These are phyloP conservation scores for Neurospora pannonica DNA, from an alignment of 495 filamentous ascomycete genomes.

Conservation along the genomic window DNA sequence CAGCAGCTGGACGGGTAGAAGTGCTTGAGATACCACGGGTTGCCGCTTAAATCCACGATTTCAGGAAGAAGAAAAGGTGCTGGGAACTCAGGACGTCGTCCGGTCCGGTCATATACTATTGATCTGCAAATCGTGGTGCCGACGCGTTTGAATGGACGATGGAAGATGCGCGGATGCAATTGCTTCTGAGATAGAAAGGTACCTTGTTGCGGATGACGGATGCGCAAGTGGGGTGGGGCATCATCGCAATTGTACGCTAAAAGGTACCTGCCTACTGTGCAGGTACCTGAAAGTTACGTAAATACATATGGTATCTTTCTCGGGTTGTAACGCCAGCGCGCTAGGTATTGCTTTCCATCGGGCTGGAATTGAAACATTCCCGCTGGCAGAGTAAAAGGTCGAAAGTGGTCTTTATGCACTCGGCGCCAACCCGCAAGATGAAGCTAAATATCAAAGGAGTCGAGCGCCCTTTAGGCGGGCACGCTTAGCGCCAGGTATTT, in stretches of 20 bases:
- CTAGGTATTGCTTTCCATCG: not conserved
- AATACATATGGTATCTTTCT: not conserved
- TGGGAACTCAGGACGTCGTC: not conserved
- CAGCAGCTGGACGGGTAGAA: not conserved
- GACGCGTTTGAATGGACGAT: not conserved
- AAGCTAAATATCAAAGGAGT: not conserved
- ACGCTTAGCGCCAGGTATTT: not conserved
- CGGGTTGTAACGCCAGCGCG: not conserved
- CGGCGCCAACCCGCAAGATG: not conserved
- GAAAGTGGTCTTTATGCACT: not conserved
- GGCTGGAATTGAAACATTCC: not conserved
- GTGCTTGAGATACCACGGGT: not conserved
- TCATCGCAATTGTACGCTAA: not conserved
- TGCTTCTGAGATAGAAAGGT: not conserved
- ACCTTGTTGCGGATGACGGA: not conserved
- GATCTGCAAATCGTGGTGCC: not conserved
- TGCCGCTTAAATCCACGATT: not conserved
- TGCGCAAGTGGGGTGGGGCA: not conserved
- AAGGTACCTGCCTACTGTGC: not conserved
- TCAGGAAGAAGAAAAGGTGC: not conserved
- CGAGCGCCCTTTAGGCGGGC: not conserved
- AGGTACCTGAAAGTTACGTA: not conserved
- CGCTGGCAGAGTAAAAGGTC: not conserved
- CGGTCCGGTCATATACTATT: not conserved
- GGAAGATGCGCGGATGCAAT: not conserved